phyloP scores from a whole-genome alignment of 345 rosid species.

The Pugionium cornutum region DNA sequence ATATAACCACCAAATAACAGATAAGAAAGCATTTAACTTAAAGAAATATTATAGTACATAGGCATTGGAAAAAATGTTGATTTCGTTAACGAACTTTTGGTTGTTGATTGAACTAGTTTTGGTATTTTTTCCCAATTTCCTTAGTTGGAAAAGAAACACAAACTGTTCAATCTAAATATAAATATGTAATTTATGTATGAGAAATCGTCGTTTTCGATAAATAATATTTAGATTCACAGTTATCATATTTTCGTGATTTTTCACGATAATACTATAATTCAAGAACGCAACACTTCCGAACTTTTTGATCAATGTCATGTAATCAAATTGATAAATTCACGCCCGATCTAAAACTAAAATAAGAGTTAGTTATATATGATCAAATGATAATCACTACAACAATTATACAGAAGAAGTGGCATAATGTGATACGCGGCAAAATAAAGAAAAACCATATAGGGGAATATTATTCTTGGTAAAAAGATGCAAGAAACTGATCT shows the following conservation, averaged over 20 bases:
- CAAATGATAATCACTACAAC: slow-evolving; percentile 1
- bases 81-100: no score
- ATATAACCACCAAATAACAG: not conserved
- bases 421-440: slow-evolving; percentile 21
- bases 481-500: slow-evolving; percentile 35
- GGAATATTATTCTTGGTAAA: slow-evolving; percentile 18
- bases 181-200: no score
- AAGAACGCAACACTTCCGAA: slow-evolving; percentile 7
- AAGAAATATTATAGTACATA: no score
- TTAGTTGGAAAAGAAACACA: no score
- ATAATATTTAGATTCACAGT: not conserved
- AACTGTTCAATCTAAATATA: no score
- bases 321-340: not conserved
- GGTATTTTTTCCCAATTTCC: no score
- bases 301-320: slow-evolving; percentile 1
- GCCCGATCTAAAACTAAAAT: not conserved
- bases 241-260: not conserved
- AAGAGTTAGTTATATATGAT: not conserved
- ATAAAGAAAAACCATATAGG: slow-evolving; percentile 16
- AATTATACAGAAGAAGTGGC: slow-evolving; percentile 18
- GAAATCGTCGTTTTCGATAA: not conserved
- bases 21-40: not conserved
- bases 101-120: no score
- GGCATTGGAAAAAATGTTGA: not conserved
- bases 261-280: not conserved